Evolutionary conservation across 768 basidiomycete species (phyloP).

Genomic region (Cystobasidium tubakii): DNA sequence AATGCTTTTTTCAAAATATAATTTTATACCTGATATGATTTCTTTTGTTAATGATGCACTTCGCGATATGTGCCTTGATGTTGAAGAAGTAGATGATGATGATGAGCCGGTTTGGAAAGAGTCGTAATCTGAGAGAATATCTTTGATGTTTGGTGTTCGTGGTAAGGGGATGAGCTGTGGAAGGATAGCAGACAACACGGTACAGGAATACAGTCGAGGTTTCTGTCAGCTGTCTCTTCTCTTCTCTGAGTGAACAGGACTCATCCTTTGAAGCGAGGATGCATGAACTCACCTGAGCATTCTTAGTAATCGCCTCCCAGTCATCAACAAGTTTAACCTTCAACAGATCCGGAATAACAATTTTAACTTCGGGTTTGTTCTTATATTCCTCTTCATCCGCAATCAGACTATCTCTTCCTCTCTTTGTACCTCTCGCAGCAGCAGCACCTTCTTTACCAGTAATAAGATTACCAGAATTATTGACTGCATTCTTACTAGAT

Average conservation of each 20-base stretch:
- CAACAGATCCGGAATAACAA: slow-evolving; percentile 80
- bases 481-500: slow-evolving; percentile 36
- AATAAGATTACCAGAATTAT: slow-evolving; percentile 53
- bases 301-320: slow-evolving; percentile 96
- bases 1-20: slow-evolving; percentile 85
- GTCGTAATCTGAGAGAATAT: slow-evolving; percentile 64
- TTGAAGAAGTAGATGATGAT: background rate
- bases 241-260: background rate
- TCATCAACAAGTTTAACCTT: slow-evolving; percentile 89
- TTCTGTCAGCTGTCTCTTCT: background rate
- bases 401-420: slow-evolving; percentile 43
- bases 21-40: slow-evolving; percentile 72
- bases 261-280: background rate
- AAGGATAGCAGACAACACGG: background rate
- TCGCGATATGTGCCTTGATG: background rate
- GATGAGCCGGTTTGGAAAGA: background rate
- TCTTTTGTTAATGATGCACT: slow-evolving; percentile 50
- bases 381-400: slow-evolving; percentile 64
- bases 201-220: no score
- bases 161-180: slow-evolving; percentile 77
- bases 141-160: slow-evolving; percentile 67
- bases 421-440: slow-evolving; percentile 51
- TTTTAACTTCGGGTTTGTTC: slow-evolving; percentile 80
- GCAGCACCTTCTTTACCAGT: slow-evolving; percentile 63
- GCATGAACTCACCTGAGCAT: slow-evolving; percentile 63